Conservation (phyloP, 176 grass and related monocot species). For the Alopecurus myosuroides region DNA sequence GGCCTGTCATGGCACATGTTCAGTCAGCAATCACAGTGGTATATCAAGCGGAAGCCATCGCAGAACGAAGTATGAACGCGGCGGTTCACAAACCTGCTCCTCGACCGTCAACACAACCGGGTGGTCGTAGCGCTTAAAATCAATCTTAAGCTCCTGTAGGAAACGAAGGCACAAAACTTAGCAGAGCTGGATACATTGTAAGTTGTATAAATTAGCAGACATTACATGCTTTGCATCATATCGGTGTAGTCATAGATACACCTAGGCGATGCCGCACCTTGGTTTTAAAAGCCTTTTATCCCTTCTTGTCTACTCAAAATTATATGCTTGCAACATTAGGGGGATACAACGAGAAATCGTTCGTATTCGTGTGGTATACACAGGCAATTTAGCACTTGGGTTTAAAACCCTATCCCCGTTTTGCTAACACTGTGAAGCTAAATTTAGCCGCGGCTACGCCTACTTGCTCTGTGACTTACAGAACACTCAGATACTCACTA, state of each 20-base stretch:
- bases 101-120: slow-evolving; percentile 70
- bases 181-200: neutral
- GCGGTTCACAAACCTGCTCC: slow-evolving; percentile 43
- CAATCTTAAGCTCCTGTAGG: slow-evolving; percentile 76
- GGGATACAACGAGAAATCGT: neutral
- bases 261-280: too few relatives aligned
- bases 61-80: neutral
- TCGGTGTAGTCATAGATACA: too few relatives aligned
- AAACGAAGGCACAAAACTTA: neutral
- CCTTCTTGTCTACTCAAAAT: neutral
- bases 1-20: too few relatives aligned
- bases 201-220: neutral
- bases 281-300: too few relatives aligned
- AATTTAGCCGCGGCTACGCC: neutral
- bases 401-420: neutral
- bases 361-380: neutral
- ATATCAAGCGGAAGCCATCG: neutral
- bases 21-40: too few relatives aligned
- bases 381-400: neutral
- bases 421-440: neutral
- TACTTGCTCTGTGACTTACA: neutral
- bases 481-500: neutral
- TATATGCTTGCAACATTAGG: neutral
- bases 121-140: slow-evolving; percentile 61
- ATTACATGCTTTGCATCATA: too few relatives aligned